Evolutionary conservation across 2,329 filamentous ascomycete species (phyloP), one percentile per base, ranked within the genome.

Genomic region (Diaporthe velutina): DNA sequence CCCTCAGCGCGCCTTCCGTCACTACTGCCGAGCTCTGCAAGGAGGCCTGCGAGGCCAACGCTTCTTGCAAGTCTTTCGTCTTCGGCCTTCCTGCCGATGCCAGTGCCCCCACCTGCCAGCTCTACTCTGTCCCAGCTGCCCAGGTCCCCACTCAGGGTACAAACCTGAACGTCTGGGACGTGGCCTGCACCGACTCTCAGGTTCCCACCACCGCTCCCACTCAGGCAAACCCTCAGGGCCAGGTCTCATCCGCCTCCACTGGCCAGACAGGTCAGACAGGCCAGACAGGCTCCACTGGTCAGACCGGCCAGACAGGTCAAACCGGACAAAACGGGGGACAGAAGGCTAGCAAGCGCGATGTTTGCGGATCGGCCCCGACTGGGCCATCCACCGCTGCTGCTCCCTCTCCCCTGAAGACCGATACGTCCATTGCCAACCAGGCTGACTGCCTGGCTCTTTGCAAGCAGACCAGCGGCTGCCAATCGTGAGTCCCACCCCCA

Each of bases 41-140:
- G 38, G 58, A 64, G 58, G 58, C 58, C 9, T 64, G 58, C n/a
- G 58, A 64, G 58, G 58, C 58, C 58, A 64, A 64, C 38, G 15
- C 58, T 40, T 64, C 58, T 2, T 64, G 58, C 58, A 45, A 64
- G 58, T 45, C 58, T 17, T 64, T 64, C 25, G 58, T 64, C 38
- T 64, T 64, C 9, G 58, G 58, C n/a, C 58, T 64, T 4, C 58
- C 58, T 30, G 38, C 58, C n/a, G 15, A 22, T 30, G 58, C 58
- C 58, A 22, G 4, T 2, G 38, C 58, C 15, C 58, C 58, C 19
- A 64, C 58, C 17, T 64, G 58, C 58, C n/a, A 64, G 58, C n/a
- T 64, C 3, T 64, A 30, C 58, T 40, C 58, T 9, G 58, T 64
- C 15, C 25, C 58, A 1, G 58, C 58, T 19, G 38, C 58, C 15